Percentiles rank a stretch among this genome's conserved stretches.
Evolutionary conservation across 495 filamentous ascomycete genomes (phyloP).

Genomic region (Aspergillus nanangensis): DNA sequence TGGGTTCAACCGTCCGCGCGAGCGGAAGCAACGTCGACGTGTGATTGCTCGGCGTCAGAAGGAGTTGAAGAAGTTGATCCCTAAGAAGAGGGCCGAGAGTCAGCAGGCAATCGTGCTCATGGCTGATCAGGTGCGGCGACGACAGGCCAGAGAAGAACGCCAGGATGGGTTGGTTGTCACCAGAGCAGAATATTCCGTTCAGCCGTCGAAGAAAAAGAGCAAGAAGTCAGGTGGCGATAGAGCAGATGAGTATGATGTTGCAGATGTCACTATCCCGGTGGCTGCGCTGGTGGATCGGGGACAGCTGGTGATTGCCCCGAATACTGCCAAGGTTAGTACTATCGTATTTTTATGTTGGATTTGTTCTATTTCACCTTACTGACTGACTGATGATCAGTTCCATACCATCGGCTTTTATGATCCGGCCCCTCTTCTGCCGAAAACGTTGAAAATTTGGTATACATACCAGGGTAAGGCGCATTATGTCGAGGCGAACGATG

Average conservation of each 20-base stretch:
- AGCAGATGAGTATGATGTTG: slow-evolving; percentile 20
- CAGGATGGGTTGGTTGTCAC: slow-evolving; percentile 35
- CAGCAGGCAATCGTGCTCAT: slow-evolving; percentile 50
- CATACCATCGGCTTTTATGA: slow-evolving; percentile 55
- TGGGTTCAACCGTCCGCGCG: slow-evolving; percentile 37
- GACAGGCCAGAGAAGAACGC: slow-evolving; percentile 36
- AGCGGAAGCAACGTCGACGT: slow-evolving; percentile 31
- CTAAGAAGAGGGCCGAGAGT: slow-evolving; percentile 42
- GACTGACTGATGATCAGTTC: slow-evolving; percentile 28
- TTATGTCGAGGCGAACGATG: slow-evolving; percentile 41
- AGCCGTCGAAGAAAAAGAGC: slow-evolving; percentile 25
- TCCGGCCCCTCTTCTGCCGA: slow-evolving; percentile 47
- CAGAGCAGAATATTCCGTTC: slow-evolving; percentile 41
- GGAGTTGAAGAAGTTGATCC: slow-evolving; percentile 36
- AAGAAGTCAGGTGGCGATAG: slow-evolving; percentile 11
- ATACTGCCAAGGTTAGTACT: slow-evolving; percentile 35
- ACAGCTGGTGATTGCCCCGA: slow-evolving; percentile 40
- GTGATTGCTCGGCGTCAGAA: slow-evolving; percentile 33
- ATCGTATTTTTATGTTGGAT: background rate
- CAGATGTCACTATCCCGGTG: slow-evolving; percentile 47
- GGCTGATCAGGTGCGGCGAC: slow-evolving; percentile 41
- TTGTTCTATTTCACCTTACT: slow-evolving; percentile 2
- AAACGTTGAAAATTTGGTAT: slow-evolving; percentile 52
- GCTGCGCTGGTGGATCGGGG: slow-evolving; percentile 42
- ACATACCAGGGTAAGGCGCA: slow-evolving; percentile 42